These are phyloP conservation scores for Brettanomyces nanus DNA, from an alignment of 805 yeast genomes.

Conservation along the genomic window DNA sequence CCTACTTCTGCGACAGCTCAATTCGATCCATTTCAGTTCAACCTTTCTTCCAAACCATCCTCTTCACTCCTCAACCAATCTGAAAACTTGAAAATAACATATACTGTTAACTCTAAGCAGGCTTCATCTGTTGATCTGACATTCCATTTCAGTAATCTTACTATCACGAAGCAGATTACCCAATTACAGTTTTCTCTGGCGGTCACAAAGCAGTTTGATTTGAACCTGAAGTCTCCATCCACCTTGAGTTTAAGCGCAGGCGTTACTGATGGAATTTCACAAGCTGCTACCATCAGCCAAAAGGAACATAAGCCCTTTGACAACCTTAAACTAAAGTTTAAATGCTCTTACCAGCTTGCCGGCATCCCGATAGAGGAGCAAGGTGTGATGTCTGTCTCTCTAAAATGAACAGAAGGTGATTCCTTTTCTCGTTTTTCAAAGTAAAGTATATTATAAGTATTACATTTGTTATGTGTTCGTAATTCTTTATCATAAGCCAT, in stretches of 20 bases:
- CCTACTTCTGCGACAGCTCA: slow-evolving; percentile 6
- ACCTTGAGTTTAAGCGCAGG: slow-evolving; percentile 11
- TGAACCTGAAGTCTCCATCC: slow-evolving; percentile 22
- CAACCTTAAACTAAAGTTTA: slow-evolving; percentile 65
- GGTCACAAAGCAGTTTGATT: slow-evolving; percentile 25
- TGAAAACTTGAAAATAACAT: slow-evolving; percentile 18
- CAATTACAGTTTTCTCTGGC: slow-evolving; percentile 26
- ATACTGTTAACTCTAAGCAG: slow-evolving; percentile 12
- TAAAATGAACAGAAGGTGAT: background rate
- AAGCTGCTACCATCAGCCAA: slow-evolving; percentile 16
- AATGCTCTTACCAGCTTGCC: slow-evolving; percentile 43
- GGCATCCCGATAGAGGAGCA: slow-evolving; percentile 44
- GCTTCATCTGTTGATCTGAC: slow-evolving; percentile 11
- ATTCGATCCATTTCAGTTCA: slow-evolving; percentile 29
- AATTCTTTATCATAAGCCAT: no score
- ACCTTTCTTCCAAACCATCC: slow-evolving; percentile 14
- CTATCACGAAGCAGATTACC: slow-evolving; percentile 46
- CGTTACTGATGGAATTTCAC: slow-evolving; percentile 18
- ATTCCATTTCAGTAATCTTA: slow-evolving; percentile 18
- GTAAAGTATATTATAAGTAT: no score
- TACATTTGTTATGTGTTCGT: no score
- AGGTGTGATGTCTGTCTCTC: slow-evolving; percentile 37
- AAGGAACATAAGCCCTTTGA: slow-evolving; percentile 10
- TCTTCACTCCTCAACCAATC: slow-evolving; percentile 13
- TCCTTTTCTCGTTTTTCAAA: no score